Conservation (phyloP, 345 rosid species). For the Hibiscus tridactylites region DNA sequence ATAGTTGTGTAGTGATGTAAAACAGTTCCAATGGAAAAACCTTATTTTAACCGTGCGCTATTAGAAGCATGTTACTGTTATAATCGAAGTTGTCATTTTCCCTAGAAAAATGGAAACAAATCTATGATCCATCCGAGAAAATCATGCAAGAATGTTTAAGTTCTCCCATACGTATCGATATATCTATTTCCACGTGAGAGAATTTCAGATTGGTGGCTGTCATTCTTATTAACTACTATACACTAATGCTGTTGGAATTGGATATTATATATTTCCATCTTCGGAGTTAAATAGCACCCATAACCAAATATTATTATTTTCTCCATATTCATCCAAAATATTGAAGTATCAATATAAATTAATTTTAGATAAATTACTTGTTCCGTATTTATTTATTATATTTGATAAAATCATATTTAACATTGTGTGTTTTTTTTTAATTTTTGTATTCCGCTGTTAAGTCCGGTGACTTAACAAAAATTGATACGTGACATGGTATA, state of each 20-base stretch:
- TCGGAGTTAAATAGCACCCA: no score
- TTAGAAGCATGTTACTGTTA: constrained; percentile 10
- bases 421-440: no score
- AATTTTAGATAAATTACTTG: no score
- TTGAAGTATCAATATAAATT: no score
- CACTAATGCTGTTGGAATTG: background rate
- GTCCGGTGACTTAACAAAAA: no score
- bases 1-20: background rate
- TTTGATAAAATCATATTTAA: no score
- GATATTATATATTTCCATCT: no score
- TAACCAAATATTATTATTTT: no score
- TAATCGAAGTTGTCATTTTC: constrained; percentile 25
- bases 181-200: constrained; percentile 17
- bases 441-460: no score
- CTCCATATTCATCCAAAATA: no score
- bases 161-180: background rate
- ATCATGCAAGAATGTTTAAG: background rate
- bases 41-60: constrained; percentile 25
- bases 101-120: constrained; percentile 19
- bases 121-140: constrained; percentile 17
- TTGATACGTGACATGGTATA: no score
- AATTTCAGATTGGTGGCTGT: background rate
- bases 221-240: background rate
- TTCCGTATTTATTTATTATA: no score
- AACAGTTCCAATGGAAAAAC: background rate